Base-by-base conservation (phyloP, 352 stramenopile species). In the Phytophthora ramorum region DNA sequence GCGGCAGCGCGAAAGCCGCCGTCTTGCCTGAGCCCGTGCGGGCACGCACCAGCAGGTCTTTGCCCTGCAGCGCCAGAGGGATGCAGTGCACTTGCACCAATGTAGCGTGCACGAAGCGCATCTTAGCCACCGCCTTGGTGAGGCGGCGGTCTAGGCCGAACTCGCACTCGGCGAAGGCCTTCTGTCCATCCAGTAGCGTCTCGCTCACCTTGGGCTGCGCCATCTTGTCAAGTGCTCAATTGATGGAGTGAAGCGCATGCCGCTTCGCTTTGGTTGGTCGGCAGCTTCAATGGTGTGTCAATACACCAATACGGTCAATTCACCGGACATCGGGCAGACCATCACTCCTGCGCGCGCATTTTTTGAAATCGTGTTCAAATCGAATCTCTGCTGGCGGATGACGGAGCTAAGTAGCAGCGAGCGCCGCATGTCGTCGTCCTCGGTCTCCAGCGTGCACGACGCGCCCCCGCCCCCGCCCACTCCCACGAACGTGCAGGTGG, bases 31-130 rank as follows among this genome's bases (percentile, higher is more conserved):
- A 98, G 32, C 95, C 95, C 10, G 95, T 98, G 40, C 92, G 85
- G 19, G 93, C 93, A 30, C 92, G 87, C 49, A 98, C 93, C 46
- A 98, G 78, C 68, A 98, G 54, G 69, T 98, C 95, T 58, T 98
- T 98, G 44, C 95, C 95, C 65, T 97, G 78, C 61, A 98, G 79
- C 12, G 92, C 90, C 59, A 98, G 74, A 49, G 95, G 95, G 60
- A 98, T 98, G 73, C 88, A 97, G 70, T 98, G 91, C 69, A 96
- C 83, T 75, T 99, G 96, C 47, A 98, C 96, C n/a, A 99, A 73
- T 37, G 96, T 99, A 16, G 96, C 93, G 58, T 97, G 85, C 48
- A 98, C 84, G 71, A 97, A 97, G 58, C 93, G 89, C 76, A 99
- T 91, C 71, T 98, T 97, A 50, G 89, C 85, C 45, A 94, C 85